Evolutionary conservation across 176 grass and related monocot genomes (phyloP), one percentile per base, ranked within the genome.

Genomic region (Oryza rufipogon): DNA sequence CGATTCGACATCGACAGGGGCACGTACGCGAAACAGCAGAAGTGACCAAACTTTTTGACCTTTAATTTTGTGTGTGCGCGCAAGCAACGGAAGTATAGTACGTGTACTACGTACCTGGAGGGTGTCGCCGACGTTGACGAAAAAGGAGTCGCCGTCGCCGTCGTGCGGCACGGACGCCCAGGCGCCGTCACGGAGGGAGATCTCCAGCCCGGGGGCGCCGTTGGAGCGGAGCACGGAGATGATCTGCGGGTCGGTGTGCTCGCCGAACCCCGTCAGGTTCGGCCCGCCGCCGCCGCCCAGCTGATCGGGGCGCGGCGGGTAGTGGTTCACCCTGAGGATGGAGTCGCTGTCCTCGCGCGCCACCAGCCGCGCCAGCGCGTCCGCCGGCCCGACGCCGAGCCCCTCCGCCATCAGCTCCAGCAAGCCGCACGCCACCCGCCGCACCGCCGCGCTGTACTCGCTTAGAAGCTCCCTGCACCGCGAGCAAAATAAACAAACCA

Each of bases 241-340:
- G 81, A 97, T 86, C 85, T 97, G 95, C 7, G 95, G 95, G 78
- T 97, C 95, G 0, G 95, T 97, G 91, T 97, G 95, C 89, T 95
- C 92, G 41, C 95, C 95, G 80, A 97, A 97, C n/a, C 95, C 95
- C 17, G 95, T 97, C 19, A 95, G 67, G 77, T 30, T 36, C 54
- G 9, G 64, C 70, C 42, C 20, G 54, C 26, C 78, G 58, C 15
- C 74, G 49, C 6, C 68, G 41, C 32, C 87, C 44, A 84, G 67
- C 11, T 75, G 39, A 41, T 41, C 86, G 3, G 90, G 90, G 14
- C 90, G 88, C 32, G 86, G 92, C 41, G 90, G 95, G 84, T 97
- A 97, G 80, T 97, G 95, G 70, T 97, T 97, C 77, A 97, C 79
- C 68, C 92, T 83, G 48, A 95, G 56, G 76, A 92, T 45, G 64